phyloP scores from a whole-genome alignment of 208 protist species.

The Strigomonas culicis region DNA sequence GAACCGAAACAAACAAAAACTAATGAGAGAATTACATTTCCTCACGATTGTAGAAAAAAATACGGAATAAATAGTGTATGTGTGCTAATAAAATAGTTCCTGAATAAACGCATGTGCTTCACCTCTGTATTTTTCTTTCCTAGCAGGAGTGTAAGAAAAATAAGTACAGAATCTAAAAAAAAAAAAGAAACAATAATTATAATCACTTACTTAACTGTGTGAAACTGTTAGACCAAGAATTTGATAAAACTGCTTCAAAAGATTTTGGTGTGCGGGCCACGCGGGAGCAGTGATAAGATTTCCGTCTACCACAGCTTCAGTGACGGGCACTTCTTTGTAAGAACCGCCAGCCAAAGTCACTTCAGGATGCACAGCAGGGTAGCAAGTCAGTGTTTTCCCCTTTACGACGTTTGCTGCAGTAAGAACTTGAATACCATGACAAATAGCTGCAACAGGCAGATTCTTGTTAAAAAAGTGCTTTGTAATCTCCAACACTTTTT shows the following conservation, averaged over 20 bases:
- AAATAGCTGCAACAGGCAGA: conserved; percentile 28
- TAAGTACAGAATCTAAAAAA: conserved; percentile 17
- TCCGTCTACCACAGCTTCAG: conserved; percentile 29
- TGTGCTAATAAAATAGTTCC: no score
- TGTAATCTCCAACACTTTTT: conserved; percentile 23
- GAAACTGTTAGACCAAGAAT: conserved; percentile 20
- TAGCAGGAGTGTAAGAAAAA: conserved; percentile 13
- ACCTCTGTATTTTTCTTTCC: conserved; percentile 1
- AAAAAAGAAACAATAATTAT: conserved; percentile 11
- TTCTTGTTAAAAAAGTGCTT: conserved; percentile 38
- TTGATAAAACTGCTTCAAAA: conserved; percentile 23
- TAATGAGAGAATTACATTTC: no score
- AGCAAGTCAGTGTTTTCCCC: conserved; percentile 27
- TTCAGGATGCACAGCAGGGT: conserved; percentile 27
- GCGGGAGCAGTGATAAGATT: conserved; percentile 30
- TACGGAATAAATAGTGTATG: no score
- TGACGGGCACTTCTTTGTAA: conserved; percentile 30
- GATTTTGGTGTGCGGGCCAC: conserved; percentile 25
- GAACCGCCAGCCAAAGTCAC: conserved; percentile 18
- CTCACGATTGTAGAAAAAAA: no score
- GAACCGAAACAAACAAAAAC: no score
- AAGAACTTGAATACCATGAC: conserved; percentile 31
- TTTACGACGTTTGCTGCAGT: conserved; percentile 23
- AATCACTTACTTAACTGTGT: no score
- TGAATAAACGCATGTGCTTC: no score